phyloP scores from a whole-genome alignment of 805 yeast genomes.

The Ogataea trehalophila region DNA sequence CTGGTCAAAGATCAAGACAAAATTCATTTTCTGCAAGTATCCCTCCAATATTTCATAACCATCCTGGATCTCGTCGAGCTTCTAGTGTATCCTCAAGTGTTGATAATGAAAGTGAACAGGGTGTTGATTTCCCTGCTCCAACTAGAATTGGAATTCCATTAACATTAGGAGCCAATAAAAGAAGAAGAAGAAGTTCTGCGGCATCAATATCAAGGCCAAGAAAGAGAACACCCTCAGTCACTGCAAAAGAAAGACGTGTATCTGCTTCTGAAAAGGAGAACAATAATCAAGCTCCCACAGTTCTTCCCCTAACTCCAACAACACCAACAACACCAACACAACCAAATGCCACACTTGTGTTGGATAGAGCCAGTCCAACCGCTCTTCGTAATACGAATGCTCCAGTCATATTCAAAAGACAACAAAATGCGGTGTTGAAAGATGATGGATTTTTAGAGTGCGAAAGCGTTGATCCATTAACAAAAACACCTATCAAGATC shows the following conservation, averaged over 20 bases:
- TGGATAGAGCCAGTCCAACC: no score
- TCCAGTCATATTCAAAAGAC: neutral
- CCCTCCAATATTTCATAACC: no score
- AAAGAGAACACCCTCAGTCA: neutral
- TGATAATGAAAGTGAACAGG: slow-evolving; percentile 4
- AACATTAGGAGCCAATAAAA: slow-evolving; percentile 3
- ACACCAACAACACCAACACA: neutral
- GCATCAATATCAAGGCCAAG: slow-evolving; percentile 3
- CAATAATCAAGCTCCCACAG: no score
- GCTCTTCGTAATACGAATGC: no score
- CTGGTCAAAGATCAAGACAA: neutral
- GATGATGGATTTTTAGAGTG: no score
- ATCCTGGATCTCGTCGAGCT: neutral
- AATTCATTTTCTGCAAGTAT: neutral
- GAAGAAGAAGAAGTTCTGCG: slow-evolving; percentile 34
- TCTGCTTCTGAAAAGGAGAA: neutral
- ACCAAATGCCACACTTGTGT: no score
- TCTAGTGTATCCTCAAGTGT: slow-evolving; percentile 1
- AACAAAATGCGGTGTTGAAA: neutral
- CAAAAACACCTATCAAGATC: neutral
- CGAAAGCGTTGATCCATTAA: slow-evolving; percentile 1
- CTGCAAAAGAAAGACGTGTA: neutral
- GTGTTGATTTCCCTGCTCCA: slow-evolving; percentile 2
- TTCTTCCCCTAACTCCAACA: neutral
- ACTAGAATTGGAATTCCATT: slow-evolving; percentile 10